These are phyloP conservation scores for Lagenidium sp. DNA, from an alignment of 352 stramenopile genomes.

Conservation along the genomic window DNA sequence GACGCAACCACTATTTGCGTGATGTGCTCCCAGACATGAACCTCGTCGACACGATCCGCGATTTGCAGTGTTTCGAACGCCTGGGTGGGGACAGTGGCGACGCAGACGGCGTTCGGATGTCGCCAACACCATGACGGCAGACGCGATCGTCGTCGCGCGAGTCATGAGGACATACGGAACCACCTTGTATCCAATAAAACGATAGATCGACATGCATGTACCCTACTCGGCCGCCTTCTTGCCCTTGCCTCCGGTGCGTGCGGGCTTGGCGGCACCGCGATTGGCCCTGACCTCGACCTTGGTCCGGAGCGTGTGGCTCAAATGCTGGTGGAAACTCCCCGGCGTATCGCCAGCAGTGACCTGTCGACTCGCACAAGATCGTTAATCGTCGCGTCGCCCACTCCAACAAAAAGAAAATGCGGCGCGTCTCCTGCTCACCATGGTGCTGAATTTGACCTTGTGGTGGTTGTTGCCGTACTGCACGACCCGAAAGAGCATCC, in stretches of 20 bases:
- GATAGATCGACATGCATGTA: not conserved
- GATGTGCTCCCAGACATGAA: constrained; percentile 65
- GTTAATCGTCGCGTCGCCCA: too few relatives aligned
- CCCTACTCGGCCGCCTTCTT: constrained; percentile 65
- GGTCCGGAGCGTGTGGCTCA: constrained; percentile 66
- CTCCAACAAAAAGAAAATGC: too few relatives aligned
- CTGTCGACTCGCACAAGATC: too few relatives aligned
- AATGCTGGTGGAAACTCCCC: constrained; percentile 58
- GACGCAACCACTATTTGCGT: constrained; percentile 70
- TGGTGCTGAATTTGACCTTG: constrained; percentile 80
- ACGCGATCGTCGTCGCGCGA: too few relatives aligned
- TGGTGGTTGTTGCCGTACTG: constrained; percentile 86
- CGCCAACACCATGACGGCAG: constrained; percentile 43
- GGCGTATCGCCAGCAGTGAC: too few relatives aligned
- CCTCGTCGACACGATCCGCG: constrained; percentile 35
- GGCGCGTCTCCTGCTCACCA: too few relatives aligned
- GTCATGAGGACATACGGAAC: too few relatives aligned
- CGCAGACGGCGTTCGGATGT: constrained; percentile 35
- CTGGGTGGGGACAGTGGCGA: not conserved
- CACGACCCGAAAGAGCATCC: constrained; percentile 62
- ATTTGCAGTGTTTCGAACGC: constrained; percentile 3
- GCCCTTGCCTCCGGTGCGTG: constrained; percentile 21
- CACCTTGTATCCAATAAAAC: too few relatives aligned
- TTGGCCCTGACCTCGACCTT: constrained; percentile 35
- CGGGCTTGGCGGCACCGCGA: constrained; percentile 17